phyloP scores from a whole-genome alignment of 352 stramenopile species.

The Pythium rishiriense region DNA sequence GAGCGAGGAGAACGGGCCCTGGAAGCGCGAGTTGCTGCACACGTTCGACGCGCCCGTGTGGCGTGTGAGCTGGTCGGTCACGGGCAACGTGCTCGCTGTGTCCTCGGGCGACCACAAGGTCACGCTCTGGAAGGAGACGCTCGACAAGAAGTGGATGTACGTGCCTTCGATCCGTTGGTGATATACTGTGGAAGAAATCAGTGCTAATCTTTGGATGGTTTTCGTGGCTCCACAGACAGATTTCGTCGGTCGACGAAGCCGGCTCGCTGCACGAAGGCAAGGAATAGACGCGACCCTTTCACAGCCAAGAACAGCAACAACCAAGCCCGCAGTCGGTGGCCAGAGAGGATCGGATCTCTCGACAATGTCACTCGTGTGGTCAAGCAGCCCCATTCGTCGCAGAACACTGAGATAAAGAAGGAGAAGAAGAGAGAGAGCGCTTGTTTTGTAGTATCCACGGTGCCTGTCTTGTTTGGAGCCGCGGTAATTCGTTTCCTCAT shows the following conservation, averaged over 20 bases:
- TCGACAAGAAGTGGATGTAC: conserved; percentile 96
- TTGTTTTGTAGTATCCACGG: not conserved
- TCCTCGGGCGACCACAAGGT: conserved; percentile 97
- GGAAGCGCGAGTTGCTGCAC: conserved; percentile 93
- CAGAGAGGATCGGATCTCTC: not conserved
- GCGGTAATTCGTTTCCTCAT: not conserved
- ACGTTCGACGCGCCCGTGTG: conserved; percentile 96
- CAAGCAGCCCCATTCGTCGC: too few species aligned
- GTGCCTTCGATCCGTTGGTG: conserved; percentile 5
- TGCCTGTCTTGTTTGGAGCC: too few species aligned
- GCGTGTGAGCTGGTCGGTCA: conserved; percentile 98
- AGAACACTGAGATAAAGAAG: too few species aligned
- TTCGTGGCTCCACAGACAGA: conserved; percentile 57
- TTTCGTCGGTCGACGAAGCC: conserved; percentile 87
- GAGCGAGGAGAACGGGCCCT: conserved; percentile 62
- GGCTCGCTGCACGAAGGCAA: conserved; percentile 77
- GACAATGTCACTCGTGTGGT: too few species aligned
- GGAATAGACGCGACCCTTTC: conserved; percentile 41
- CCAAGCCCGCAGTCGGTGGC: too few species aligned
- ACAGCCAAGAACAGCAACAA: not conserved
- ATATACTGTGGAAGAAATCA: not conserved
- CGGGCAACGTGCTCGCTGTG: conserved; percentile 97
- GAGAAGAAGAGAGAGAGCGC: not conserved
- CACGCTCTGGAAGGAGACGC: conserved; percentile 97
- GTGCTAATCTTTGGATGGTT: conserved; percentile 11